These are phyloP conservation scores for Pascua sp. DNA, from an alignment of 1,284 basidiomycete genomes.

Conservation along the genomic window DNA sequence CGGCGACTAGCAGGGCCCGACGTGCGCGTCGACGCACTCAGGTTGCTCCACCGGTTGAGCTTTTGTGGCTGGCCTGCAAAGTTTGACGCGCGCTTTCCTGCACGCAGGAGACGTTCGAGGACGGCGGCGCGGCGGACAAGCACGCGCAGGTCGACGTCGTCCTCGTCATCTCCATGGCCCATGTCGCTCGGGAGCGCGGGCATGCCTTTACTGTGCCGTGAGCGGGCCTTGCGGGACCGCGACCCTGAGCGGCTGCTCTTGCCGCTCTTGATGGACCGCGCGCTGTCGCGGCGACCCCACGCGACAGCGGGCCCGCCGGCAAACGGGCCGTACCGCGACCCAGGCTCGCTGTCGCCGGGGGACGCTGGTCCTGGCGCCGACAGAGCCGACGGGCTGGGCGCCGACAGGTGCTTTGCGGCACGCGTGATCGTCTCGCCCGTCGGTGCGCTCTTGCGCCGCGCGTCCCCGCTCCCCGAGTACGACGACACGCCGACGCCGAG, in stretches of 20 bases:
- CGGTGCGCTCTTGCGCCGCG: too few relatives aligned
- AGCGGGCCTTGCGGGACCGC: conserved; percentile 5
- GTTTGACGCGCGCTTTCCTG: conserved; percentile 32
- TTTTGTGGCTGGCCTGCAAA: conserved; percentile 1
- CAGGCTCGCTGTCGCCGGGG: background rate
- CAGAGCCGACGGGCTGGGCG: background rate
- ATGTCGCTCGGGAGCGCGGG: background rate
- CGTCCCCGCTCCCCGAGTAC: background rate
- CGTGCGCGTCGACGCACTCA: background rate
- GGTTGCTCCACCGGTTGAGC: conserved; percentile 3
- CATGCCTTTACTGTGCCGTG: background rate
- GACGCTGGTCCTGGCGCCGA: background rate
- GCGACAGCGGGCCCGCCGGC: conserved; percentile 16
- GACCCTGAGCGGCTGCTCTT: conserved; percentile 1
- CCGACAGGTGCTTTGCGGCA: too few relatives aligned
- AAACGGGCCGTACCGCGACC: conserved; percentile 4
- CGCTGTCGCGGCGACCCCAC: conserved; percentile 15
- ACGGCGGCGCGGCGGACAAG: conserved; percentile 36
- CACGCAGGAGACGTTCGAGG: conserved; percentile 35
- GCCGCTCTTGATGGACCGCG: conserved; percentile 4
- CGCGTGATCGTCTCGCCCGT: too few relatives aligned
- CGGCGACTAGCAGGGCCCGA: too few relatives aligned
- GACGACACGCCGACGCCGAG: conserved; percentile 1
- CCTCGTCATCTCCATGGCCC: conserved; percentile 14
- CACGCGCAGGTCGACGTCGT: conserved; percentile 32